Evolutionary conservation across 352 stramenopile genomes (phyloP), one percentile per base, ranked within the genome.

Genomic region (Globisporangium cederbergense): DNA sequence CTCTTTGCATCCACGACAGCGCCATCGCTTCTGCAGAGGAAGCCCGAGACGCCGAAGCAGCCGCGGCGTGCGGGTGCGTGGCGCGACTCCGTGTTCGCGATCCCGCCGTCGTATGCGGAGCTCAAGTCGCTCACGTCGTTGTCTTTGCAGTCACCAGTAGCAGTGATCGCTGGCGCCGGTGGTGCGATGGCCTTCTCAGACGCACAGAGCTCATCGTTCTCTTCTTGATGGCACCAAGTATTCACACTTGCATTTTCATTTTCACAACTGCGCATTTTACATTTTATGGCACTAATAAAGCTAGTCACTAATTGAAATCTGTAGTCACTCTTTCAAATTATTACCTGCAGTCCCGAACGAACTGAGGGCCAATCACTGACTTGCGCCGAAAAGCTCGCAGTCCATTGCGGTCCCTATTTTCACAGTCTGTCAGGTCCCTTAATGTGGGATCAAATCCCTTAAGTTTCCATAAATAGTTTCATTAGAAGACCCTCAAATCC

Each of bases 61-160:
- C 14, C 53, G 1, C 40, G 58, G 6, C 46, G 54, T 14, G n/a
- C 32, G 6, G 60, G 42, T 5, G 54, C 25, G n/a, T 66, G 58
- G 55, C 59, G 64, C 22, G 60, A 74, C 30, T 72, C 64, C 14
- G 59, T 72, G 25, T 64, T 72, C 47, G 34, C 54, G 7, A 58
- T 59, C 14, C 59, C 64, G 14, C 47, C 50, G 10, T 64, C 67
- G 30, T 68, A 62, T 25, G 11, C 20, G 20, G 59, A 65, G 25
- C 59, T 65, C 49, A 57, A 40, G 59, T 52, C 50, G 59, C 50
- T 65, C 22, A 42, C 49, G 18, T 45, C 59, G 13, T 32, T 38
- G 4, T 34, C 58, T 42, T 28, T 56, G 3, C n/a, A 32, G 3
- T 57, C 55, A 14, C 55, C 55, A 40, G 42, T 32, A 28, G 22